Base-by-base conservation (phyloP, 495 filamentous ascomycete genomes). In the Cudoniella acicularis region DNA sequence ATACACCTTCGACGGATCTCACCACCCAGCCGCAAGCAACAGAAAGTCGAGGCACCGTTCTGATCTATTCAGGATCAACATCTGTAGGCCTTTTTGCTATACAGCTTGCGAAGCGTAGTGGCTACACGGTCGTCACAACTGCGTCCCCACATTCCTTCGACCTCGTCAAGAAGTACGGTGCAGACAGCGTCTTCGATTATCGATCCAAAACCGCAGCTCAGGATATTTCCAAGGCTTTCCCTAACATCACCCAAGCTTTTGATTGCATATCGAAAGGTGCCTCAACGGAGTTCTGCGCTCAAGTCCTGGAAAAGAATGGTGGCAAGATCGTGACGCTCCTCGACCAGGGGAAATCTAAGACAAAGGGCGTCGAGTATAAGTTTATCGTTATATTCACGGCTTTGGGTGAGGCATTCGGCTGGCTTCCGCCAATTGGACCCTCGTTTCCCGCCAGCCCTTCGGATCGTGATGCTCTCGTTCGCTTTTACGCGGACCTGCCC, bases 41-140 rank as follows among this genome's bases (percentile, higher is more conserved):
- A 63, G 0, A 70, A 2, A 73, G 59, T 1, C 74, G 68, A 3
- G 64, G 82, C 54, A 71, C 69, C 0, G 36, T 88, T 0, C 64
- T 87, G 1, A 67, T 87, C 50, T 88, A 83, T 80, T 83, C 84
- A n/a, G 85, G 83, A 20, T 73, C 79, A 0, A 73, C 74, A 2
- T 79, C 77, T 24, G 79, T 87, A 10, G 85, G 85, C n/a, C 72
- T 76, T 64, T 79, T 76, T 55, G 80, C 79, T 0, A 83, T 87
- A 48, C 87, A 88, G 62, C 75, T 88, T n/a, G 30, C 50, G 4
- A 21, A 79, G 72, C 27, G 18, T 10, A 72, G 83, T 0, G 86
- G 86, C 1, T 81, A 79, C 26, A 76, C 78, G 10, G 85, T 88
- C 3, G 68, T 86, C 46, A 72, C 78, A 0, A 85, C 82, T 0